These are phyloP conservation scores for Erucastrum elatum DNA, from an alignment of 345 rosid genomes.

Conservation along the genomic window DNA sequence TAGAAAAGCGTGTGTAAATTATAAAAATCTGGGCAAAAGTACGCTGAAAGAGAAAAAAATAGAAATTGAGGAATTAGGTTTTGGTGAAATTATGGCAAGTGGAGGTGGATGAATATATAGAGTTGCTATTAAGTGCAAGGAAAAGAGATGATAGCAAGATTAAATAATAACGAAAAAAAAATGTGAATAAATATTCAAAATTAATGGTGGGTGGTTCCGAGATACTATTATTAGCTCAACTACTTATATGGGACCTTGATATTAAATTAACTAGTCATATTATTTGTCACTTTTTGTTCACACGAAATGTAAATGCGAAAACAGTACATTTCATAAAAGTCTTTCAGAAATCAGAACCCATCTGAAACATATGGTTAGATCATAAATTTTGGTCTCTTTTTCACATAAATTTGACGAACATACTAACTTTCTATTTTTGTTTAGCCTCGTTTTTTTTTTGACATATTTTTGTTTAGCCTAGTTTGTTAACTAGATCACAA, in stretches of 20 bases:
- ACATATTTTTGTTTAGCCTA: slow-evolving; percentile 9
- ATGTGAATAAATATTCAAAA: slow-evolving; percentile 39
- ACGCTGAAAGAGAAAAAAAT: not conserved
- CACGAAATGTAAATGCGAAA: slow-evolving; percentile 28
- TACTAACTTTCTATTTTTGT: slow-evolving; percentile 3
- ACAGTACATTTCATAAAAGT: not conserved
- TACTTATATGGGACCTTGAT: slow-evolving; percentile 46
- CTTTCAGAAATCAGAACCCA: slow-evolving; percentile 11
- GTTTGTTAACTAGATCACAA: not conserved
- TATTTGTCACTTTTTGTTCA: slow-evolving; percentile 27
- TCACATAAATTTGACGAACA: not conserved
- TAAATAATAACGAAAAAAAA: not conserved
- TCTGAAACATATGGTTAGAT: slow-evolving; percentile 13
- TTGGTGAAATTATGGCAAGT: slow-evolving; percentile 31
- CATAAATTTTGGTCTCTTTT: not conserved
- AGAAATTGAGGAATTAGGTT: slow-evolving; percentile 4
- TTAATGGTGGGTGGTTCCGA: slow-evolving; percentile 64
- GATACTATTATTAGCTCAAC: slow-evolving; percentile 66
- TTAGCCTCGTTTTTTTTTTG: slow-evolving; percentile 11
- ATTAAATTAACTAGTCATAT: slow-evolving; percentile 28
- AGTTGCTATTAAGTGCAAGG: slow-evolving; percentile 27
- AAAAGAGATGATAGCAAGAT: slow-evolving; percentile 1
- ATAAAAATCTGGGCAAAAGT: not conserved
- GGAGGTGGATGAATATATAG: slow-evolving; percentile 17
- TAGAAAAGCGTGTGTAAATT: not conserved